A percentile compares a stretch with the other conserved stretches of the same genome.
These are phyloP conservation scores for Volvox africanus DNA, from an alignment of 139 green algal species.

Conservation along the genomic window DNA sequence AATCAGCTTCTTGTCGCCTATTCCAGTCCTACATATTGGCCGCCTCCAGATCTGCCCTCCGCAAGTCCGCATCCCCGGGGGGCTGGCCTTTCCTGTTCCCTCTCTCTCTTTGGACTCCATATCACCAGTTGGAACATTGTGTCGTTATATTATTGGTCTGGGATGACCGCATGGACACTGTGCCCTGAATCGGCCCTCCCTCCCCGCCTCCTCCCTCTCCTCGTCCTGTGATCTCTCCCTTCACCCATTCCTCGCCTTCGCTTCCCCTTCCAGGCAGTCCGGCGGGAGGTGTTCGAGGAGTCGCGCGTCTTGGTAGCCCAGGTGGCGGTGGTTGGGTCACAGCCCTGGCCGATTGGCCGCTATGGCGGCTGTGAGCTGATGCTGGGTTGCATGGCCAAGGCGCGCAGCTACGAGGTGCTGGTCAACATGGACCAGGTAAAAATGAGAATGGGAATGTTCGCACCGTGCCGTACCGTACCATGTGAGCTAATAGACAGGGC, in stretches of 20 bases:
- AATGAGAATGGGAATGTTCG: not conserved
- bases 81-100: too few relatives aligned
- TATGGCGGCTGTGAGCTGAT: conserved; percentile 87
- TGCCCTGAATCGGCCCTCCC: too few relatives aligned
- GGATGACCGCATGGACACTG: too few relatives aligned
- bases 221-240: not conserved
- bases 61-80: too few relatives aligned
- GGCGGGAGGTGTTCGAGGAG: conserved; percentile 81
- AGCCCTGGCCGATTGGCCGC: conserved; percentile 85
- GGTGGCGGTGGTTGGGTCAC: conserved; percentile 65
- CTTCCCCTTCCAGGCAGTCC: conserved; percentile 64
- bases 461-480: too few relatives aligned
- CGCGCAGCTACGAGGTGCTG: conserved; percentile 66
- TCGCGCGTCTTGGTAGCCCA: conserved; percentile 63
- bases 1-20: too few relatives aligned
- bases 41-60: too few relatives aligned
- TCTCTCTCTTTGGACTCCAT: too few relatives aligned
- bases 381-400: conserved; percentile 88
- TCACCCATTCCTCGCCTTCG: not conserved
- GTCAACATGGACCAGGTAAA: conserved; percentile 75
- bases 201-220: not conserved
- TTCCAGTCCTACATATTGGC: too few relatives aligned
- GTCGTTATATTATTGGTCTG: too few relatives aligned
- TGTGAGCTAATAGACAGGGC: too few relatives aligned
- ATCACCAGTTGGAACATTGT: too few relatives aligned